Conservation (phyloP, 176 grass and related monocot genomes). For the Alopecurus myosuroides region DNA sequence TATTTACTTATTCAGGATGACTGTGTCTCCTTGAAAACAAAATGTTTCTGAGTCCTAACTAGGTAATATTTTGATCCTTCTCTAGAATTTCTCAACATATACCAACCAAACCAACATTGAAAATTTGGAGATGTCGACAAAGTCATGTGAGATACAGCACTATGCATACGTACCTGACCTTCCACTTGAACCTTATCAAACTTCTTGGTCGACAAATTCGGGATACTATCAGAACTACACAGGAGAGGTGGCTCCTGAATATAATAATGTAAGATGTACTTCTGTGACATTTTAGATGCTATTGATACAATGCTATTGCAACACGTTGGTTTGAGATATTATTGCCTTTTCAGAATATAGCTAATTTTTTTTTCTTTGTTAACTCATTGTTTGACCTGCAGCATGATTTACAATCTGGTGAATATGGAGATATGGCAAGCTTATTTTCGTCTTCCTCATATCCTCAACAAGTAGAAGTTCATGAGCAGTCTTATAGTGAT, state of each 20-base stretch:
- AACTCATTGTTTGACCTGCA: conserved; percentile 15
- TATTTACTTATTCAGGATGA: not conserved
- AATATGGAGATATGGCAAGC: conserved; percentile 22
- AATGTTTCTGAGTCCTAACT: not conserved
- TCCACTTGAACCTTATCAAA: conserved; percentile 44
- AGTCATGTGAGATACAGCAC: conserved; percentile 34
- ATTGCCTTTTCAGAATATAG: not conserved
- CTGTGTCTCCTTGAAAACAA: not conserved
- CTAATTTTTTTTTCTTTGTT: not conserved
- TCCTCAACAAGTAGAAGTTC: conserved; percentile 29
- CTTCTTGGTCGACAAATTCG: conserved; percentile 57
- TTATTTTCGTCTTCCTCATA: conserved; percentile 39
- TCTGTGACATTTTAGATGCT: not conserved
- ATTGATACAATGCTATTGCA: not conserved
- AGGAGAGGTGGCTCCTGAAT: conserved; percentile 33
- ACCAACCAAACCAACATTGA: conserved; percentile 18
- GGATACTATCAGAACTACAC: conserved; percentile 39
- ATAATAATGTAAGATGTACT: conserved; percentile 48
- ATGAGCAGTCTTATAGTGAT: conserved; percentile 27
- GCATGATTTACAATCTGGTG: conserved; percentile 41
- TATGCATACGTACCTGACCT: conserved; percentile 21
- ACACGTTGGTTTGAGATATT: not conserved
- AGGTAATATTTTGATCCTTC: not conserved
- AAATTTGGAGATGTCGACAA: conserved; percentile 10
- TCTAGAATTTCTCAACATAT: conserved; percentile 51